Percentiles rank a stretch among this genome's conserved stretches.
These are phyloP conservation scores for Melanomma pulvis-pyrius DNA, from an alignment of 495 filamentous ascomycete species.

Conservation along the genomic window DNA sequence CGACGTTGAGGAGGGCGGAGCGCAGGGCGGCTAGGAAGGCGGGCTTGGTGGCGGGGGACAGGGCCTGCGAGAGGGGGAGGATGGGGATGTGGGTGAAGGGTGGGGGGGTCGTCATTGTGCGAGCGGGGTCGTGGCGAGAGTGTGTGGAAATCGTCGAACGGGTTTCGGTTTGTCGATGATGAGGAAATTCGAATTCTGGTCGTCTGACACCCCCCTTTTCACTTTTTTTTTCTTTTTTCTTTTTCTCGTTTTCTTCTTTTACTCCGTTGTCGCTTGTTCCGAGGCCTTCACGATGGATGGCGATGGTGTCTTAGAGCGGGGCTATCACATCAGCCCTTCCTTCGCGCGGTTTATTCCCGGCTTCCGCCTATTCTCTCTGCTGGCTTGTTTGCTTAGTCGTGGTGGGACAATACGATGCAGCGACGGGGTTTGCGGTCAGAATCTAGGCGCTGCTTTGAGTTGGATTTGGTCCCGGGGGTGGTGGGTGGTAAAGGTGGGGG, in stretches of 20 bases:
- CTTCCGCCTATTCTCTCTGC: not conserved
- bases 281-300: too few species aligned
- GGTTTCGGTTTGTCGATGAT: too few species aligned
- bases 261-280: not conserved
- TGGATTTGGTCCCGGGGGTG: not conserved
- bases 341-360: too few species aligned
- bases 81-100: slow-evolving; percentile 78
- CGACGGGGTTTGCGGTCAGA: too few species aligned
- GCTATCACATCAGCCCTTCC: slow-evolving; percentile 30
- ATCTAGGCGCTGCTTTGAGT: too few species aligned
- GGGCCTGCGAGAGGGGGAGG: slow-evolving; percentile 71
- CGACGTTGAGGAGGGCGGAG: slow-evolving; percentile 83
- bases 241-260: not conserved
- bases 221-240: not conserved
- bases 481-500: not conserved
- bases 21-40: slow-evolving; percentile 72
- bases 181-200: too few species aligned
- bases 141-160: not conserved
- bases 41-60: slow-evolving; percentile 68
- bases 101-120: not conserved
- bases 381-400: not conserved
- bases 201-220: not conserved
- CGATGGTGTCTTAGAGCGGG: slow-evolving; percentile 28
- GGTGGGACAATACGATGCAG: too few species aligned
- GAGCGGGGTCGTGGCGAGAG: not conserved